A percentile compares a stretch with the other conserved stretches of the same genome.
Evolutionary conservation across 352 stramenopile genomes (phyloP).

Genomic region (Phytopythium litorale): DNA sequence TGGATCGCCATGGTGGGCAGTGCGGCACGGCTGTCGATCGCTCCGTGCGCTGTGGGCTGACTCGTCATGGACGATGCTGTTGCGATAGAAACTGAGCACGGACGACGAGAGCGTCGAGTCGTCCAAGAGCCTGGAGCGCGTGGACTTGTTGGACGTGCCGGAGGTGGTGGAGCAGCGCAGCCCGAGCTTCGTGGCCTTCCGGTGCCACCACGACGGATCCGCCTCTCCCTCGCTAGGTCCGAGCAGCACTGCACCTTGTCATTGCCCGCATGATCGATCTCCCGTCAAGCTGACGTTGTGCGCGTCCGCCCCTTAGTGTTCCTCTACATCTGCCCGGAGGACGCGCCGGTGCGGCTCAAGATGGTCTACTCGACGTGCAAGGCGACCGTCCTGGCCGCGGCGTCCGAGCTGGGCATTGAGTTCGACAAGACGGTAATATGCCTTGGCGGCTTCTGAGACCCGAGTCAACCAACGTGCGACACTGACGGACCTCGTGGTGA

Average conservation of each 20-base stretch:
- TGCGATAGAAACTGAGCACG: constrained; percentile 64
- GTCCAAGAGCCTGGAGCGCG: constrained; percentile 70
- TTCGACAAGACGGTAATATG: constrained; percentile 63
- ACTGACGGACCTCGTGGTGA: background rate
- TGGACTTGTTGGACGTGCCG: constrained; percentile 66
- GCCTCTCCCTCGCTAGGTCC: background rate
- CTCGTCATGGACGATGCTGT: background rate
- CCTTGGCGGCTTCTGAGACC: background rate
- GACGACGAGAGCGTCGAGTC: constrained; percentile 76
- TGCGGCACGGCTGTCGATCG: background rate
- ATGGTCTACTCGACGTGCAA: constrained; percentile 92
- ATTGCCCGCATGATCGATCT: background rate
- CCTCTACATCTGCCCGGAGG: constrained; percentile 89
- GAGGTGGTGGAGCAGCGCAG: constrained; percentile 51
- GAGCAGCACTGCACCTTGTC: background rate
- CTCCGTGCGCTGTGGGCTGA: background rate
- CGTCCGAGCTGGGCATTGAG: constrained; percentile 51
- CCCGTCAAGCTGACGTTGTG: background rate
- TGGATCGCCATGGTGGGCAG: constrained; percentile 81
- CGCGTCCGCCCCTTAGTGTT: constrained; percentile 46
- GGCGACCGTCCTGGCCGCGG: constrained; percentile 74
- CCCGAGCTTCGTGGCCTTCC: constrained; percentile 80
- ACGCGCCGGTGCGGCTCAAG: constrained; percentile 80
- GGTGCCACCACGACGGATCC: constrained; percentile 23
- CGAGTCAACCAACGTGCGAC: too few relatives aligned